Conservation (phyloP, 441 rosid genomes). For the Populus hybrid region DNA sequence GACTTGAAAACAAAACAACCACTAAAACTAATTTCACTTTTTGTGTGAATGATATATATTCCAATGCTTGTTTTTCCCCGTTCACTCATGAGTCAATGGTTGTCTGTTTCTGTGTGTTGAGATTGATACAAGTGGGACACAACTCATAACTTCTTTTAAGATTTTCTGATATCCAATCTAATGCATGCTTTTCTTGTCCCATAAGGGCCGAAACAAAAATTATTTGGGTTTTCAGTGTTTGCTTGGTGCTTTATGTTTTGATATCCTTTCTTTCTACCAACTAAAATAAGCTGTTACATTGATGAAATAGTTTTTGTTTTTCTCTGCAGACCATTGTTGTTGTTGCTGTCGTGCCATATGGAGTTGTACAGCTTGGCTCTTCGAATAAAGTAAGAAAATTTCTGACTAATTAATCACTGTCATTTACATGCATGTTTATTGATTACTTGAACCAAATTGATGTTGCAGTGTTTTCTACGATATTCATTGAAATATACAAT, state of each 20-base stretch:
- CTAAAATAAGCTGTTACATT: background rate
- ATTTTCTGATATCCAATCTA: background rate
- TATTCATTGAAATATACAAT: background rate
- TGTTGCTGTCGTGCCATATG: constrained; percentile 68
- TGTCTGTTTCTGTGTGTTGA: background rate
- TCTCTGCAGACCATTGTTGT: constrained; percentile 50
- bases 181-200: background rate
- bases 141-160: background rate
- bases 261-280: background rate
- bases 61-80: background rate
- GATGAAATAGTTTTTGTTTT: background rate
- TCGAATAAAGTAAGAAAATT: constrained; percentile 55
- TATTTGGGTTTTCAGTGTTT: background rate
- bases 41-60: background rate
- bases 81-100: background rate
- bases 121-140: background rate
- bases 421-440: background rate
- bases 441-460: constrained; percentile 3
- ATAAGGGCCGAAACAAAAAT: background rate
- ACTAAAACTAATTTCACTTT: background rate
- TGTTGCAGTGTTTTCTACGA: background rate
- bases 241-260: background rate
- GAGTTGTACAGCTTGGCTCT: constrained; percentile 91
- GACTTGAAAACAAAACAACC: background rate
- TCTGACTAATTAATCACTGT: constrained; percentile 14